Conservation (phyloP, 176 grass and related monocot genomes). For the Ananas comosus region DNA sequence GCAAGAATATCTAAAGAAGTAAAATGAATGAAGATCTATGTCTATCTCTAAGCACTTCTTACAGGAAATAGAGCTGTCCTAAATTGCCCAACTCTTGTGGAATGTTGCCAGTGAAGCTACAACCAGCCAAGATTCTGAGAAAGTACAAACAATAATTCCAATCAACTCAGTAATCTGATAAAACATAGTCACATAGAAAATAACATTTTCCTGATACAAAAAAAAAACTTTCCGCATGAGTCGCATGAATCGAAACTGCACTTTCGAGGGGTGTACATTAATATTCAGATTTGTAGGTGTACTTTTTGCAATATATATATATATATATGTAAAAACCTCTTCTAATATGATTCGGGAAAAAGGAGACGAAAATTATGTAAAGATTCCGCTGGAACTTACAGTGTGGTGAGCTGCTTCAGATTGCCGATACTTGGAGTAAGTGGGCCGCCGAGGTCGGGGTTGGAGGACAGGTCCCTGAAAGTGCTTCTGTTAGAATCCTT, state of each 20-base stretch:
- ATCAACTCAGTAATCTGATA: conserved; percentile 13
- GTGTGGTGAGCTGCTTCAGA: conserved; percentile 51
- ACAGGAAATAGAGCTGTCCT: conserved; percentile 58
- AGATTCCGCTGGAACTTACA: conserved; percentile 42
- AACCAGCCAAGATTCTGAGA: conserved; percentile 75
- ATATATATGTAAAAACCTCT: background rate
- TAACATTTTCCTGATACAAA: too few species aligned
- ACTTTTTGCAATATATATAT: too few species aligned
- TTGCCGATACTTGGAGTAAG: conserved; percentile 66
- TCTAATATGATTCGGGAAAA: background rate
- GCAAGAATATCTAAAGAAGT: too few species aligned
- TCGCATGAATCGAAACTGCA: too few species aligned
- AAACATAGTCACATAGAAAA: too few species aligned
- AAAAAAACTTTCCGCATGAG: too few species aligned
- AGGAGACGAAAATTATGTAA: conserved; percentile 2
- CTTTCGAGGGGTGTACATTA: too few species aligned
- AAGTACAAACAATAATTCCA: background rate
- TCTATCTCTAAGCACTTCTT: conserved; percentile 19
- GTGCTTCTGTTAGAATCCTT: conserved; percentile 22
- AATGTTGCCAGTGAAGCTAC: conserved; percentile 56
- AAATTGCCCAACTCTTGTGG: conserved; percentile 59
- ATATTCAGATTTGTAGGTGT: too few species aligned
- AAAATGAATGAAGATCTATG: background rate
- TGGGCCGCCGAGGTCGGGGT: conserved; percentile 37
- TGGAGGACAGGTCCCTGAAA: conserved; percentile 83